Evolutionary conservation across 441 rosid species (phyloP), one percentile per base, ranked within the genome.

Genomic region (Rhodomyrtus psidioides): DNA sequence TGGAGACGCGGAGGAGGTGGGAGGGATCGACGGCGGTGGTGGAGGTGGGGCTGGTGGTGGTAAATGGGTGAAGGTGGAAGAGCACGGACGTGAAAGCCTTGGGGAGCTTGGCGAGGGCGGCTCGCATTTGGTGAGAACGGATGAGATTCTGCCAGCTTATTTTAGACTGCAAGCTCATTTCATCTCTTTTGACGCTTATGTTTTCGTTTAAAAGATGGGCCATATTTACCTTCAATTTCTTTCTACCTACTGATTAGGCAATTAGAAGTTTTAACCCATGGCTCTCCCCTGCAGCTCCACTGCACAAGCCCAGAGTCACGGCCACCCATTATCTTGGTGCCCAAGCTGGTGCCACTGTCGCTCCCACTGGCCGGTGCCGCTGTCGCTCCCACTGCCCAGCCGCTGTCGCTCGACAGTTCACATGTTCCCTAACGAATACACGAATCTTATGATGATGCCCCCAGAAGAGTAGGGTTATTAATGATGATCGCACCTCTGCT

Each of bases 1-100:
- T 95, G 90, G 98, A 95, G 84, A 95, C 94, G 53, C 88, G 92
- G 88, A 93, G 92, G 84, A 95, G 97, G 65, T 91, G 92, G 44
- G 91, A 88, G 83, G 90, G 91, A 88, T 94, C 91, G 23, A 95
- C 85, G 24, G 92, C 88, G 27, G 84, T 1, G 86, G 90, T 79
- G 58, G 86, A 2, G 42, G 42, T 34, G 54, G 49, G 0, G 54
- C 82, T 62, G 88, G 82, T 62, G 88, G 60, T 76, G 51, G 46
- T 65, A 5, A 42, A 34, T 5, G 84, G 86, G 81, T 26, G 84
- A 74, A n/a, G 84, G 9, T 57, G 87, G 85, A 13, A 70, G 46
- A 82, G 28, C 85, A 30, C 81, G 88, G 16, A 85, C 27, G 24
- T 82, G 91, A 74, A 83, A 65, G 79, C 49, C 12, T 1, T 34